Base-by-base conservation (phyloP, 805 yeast genomes). In the Myxozyma mucilagina region DNA sequence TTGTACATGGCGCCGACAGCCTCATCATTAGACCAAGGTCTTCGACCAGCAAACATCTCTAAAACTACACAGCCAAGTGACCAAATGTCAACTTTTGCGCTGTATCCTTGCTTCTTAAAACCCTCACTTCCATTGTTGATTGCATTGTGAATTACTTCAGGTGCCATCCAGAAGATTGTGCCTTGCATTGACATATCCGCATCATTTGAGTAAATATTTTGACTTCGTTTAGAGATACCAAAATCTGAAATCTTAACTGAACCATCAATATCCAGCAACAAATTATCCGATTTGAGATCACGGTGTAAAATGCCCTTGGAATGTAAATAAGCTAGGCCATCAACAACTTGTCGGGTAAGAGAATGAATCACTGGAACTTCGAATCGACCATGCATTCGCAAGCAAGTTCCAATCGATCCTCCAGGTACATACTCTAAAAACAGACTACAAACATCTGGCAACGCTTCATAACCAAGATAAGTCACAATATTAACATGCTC, bases 81-180 rank as follows among this genome's bases (percentile, higher is more conserved):
- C 99, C 99, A 94, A 43, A 94, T 92, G 74, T 94, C 99, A 29
- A 94, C 91, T 75, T 94, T 94, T 20, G 99, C 99, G 77, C 96
- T 90, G 73, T 94, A 94, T 0, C 99, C 99, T 72, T 87, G 94
- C 43, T 57, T 57, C 18, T n/a, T 90, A 72, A 94, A 94, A 0
- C 99, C 99, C 72, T 87, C 94, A 66, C 86, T 86, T 67, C 82
- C 82, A 67, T 84, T 83, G 64, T 84, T 87, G 2, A 84, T 85
- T 20, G 85, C 85, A 60, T 90, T 90, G 72, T 91, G 93, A 53
- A 94, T 91, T 66, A 96, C 97, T 72, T 94, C 99, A 0, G 99
- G 99, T 0, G 99, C 99, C 99, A 94, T 94, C 99, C 99, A 94
- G 73, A 92, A 94, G 1, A 96, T 90, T 0, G 99, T 92, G 29